phyloP scores from a whole-genome alignment of 495 filamentous ascomycete genomes.

The Clavariopsis aquatica region DNA sequence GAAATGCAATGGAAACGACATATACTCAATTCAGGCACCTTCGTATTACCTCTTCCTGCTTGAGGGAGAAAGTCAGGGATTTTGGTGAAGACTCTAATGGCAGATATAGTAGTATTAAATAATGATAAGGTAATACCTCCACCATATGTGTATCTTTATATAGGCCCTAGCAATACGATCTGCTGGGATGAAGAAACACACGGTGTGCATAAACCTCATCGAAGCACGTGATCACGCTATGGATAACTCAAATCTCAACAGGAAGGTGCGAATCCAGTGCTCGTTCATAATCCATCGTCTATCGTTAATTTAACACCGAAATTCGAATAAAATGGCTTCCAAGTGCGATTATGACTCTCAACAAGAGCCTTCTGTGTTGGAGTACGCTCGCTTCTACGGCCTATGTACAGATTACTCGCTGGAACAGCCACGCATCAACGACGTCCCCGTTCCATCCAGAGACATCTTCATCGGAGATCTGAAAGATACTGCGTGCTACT shows the following conservation, averaged over 20 bases:
- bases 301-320: background rate
- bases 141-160: no score
- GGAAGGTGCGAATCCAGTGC: background rate
- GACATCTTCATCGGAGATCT: conserved; percentile 27
- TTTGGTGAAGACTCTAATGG: no score
- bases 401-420: conserved; percentile 26
- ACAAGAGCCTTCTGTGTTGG: conserved; percentile 43
- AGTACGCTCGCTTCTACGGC: conserved; percentile 49
- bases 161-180: no score
- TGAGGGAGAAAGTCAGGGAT: no score
- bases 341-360: background rate
- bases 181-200: no score
- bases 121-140: no score
- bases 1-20: background rate
- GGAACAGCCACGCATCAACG: background rate
- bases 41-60: no score
- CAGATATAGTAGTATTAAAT: no score
- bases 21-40: background rate
- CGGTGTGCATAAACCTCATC: no score
- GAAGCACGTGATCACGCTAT: background rate
- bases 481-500: conserved; percentile 8
- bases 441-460: background rate
- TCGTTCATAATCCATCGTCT: background rate
- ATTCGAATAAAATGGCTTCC: no score
- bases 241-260: background rate